Evolutionary conservation across 371 early-diverging fungal species (phyloP), one percentile per base, ranked within the genome.

Genomic region (Mortierella sp.): DNA sequence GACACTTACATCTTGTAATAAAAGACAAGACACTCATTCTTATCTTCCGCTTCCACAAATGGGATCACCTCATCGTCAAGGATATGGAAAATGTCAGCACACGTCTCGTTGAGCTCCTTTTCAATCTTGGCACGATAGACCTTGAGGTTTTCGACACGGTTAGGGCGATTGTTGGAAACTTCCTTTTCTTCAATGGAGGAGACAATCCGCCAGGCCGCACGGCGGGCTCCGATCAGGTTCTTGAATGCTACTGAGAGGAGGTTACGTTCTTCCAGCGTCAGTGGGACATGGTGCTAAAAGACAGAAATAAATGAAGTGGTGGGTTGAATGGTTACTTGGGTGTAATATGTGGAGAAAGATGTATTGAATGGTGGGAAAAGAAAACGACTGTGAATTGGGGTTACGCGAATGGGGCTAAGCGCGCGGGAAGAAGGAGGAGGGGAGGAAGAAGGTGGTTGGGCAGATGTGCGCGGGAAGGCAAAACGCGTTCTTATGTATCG

Each of bases 201-300:
- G 65, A 98, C 95, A 82, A 98, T 97, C 83, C 99, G 91, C 98
- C 98, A 98, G 72, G 97, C 96, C n/a, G 97, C 96, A 89, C 99
- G 96, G 81, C 97, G 97, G 55, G 97, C 95, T 74, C 98, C 98
- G 79, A 98, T 98, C 65, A 97, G 95, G 92, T 99, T 99, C 93
- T 99, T 98, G 94, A 97, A 99, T 73, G 99, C 99, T 48, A 99
- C 97, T 11, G 98, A 97, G 70, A 99, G 94, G 75, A 97, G 91
- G 91, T 99, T 99, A 82, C 99, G 95, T 90, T 97, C 97, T 90
- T 97, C 97, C 73, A 97, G 94, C 31, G 95, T 93, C 76, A 99
- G 92, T 80, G 95, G 95, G 60, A 88, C 81, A 45, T 87, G 84
- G 52, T 87, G 90, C 91, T 96, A 14, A 76, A 78, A 54, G 60